Evolutionary conservation across 129 eudicot genomes (phyloP).

Genomic region (Tagetes erecta): DNA sequence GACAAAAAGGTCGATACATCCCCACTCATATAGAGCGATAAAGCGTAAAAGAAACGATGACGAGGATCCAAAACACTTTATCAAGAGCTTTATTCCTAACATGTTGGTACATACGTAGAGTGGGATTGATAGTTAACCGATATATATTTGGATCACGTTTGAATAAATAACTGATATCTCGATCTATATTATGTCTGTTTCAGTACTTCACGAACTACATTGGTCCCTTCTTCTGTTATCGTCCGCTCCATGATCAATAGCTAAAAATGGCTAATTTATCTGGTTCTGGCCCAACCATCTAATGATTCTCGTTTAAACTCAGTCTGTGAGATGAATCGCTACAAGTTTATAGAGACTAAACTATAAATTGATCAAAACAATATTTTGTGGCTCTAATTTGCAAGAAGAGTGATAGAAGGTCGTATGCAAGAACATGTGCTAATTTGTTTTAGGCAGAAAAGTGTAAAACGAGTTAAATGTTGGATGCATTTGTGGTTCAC

Average conservation of each 20-base stretch:
- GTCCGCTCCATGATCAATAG: background rate
- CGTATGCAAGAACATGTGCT: background rate
- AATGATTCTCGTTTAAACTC: background rate
- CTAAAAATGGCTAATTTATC: background rate
- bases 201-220: background rate
- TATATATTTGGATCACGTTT: background rate
- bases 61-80: constrained; percentile 5
- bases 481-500: constrained; percentile 19
- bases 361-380: background rate
- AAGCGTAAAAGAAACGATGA: constrained; percentile 8
- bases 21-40: background rate
- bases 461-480: constrained; percentile 29
- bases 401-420: constrained; percentile 2
- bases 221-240: background rate
- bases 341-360: background rate
- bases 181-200: background rate
- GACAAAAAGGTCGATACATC: background rate
- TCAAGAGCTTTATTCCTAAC: background rate
- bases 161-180: background rate
- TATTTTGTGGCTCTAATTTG: constrained; percentile 14
- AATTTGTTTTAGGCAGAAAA: constrained; percentile 2
- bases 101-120: background rate
- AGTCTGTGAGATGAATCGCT: background rate
- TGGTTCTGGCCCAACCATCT: background rate
- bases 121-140: background rate